Evolutionary conservation across 2,329 filamentous ascomycete genomes (phyloP), one percentile per base, ranked within the genome.

Genomic region (Cordyceps tenuipes): DNA sequence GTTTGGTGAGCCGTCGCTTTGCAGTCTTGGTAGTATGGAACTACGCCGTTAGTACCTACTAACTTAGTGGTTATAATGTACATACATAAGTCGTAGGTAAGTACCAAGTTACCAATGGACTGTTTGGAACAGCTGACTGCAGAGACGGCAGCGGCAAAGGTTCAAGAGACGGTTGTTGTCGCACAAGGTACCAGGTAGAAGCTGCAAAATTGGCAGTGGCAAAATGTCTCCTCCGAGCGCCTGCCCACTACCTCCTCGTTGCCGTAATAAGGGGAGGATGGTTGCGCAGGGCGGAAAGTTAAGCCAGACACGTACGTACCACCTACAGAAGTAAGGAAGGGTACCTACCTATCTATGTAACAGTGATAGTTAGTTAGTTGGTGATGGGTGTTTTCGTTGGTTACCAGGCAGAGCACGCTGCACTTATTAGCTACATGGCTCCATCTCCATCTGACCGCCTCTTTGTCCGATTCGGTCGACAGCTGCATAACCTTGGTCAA

Each of bases 81-180:
- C 23, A 23, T 23, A 23, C 23, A 23, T 23, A 2, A 23, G 23
- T 23, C 2, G 23, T 23, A 23, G 3, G 23, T 23, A 23, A 23
- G 23, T 23, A 23, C 23, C 23, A 3, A 34, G 54, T 29, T 21
- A 6, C 21, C 31, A 43, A n/a, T 43, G n/a, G 41, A 15, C 41
- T 43, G 15, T 46, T 29, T 50, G 34, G 44, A 50, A 57, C 47
- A 57, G 55, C 34, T 57, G 55, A 50, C 55, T 23, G 55, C 46
- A 57, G 55, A 23, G 23, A 23, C 23, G 23, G 4, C 4, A 23
- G 23, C 23, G 23, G 23, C 23, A 23, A 23, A 23, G 23, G 3
- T 23, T 23, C 23, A 49, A 50, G 55, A 46, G 31, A 31, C 55
- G 21, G 43, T 50, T 29, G 55, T 57, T 44, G 54, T 23, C 44